A percentile compares a stretch with the other conserved stretches of the same genome.
These are phyloP conservation scores for Lachancea thermotolerans DNA, from an alignment of 805 yeast species.

Conservation along the genomic window DNA sequence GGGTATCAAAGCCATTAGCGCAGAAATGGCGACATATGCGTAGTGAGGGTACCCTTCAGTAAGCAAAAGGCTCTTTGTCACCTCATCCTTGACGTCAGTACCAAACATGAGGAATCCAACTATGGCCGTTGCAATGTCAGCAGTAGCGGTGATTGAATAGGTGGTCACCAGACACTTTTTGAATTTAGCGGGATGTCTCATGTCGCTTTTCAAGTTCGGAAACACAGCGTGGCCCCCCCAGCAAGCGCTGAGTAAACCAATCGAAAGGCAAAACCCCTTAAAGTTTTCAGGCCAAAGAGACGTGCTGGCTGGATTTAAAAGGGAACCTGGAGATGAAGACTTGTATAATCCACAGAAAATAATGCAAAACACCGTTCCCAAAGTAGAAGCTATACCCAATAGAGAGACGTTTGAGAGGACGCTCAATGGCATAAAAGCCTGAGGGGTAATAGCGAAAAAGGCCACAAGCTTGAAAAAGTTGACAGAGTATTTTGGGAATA, in stretches of 20 bases:
- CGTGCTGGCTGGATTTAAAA: conserved; percentile 56
- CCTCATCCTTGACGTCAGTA: conserved; percentile 53
- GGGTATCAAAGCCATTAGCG: conserved; percentile 74
- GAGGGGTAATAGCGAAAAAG: conserved; percentile 69
- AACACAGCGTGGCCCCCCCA: conserved; percentile 83
- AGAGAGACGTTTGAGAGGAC: conserved; percentile 62
- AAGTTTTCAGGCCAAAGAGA: conserved; percentile 55
- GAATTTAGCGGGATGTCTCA: conserved; percentile 59
- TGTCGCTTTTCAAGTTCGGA: conserved; percentile 66
- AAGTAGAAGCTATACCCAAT: conserved; percentile 64
- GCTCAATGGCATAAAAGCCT: conserved; percentile 71
- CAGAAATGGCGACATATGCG: conserved; percentile 52
- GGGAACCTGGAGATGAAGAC: conserved; percentile 63
- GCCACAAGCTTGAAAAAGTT: conserved; percentile 59
- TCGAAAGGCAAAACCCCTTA: conserved; percentile 47
- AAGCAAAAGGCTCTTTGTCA: conserved; percentile 66
- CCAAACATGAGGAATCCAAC: conserved; percentile 83
- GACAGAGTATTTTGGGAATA: conserved; percentile 48
- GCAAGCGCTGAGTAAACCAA: conserved; percentile 70
- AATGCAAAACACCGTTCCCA: conserved; percentile 54
- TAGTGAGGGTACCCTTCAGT: conserved; percentile 63
- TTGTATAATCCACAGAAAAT: conserved; percentile 59
- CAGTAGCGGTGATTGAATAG: conserved; percentile 50
- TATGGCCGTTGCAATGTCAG: conserved; percentile 59
- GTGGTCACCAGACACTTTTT: conserved; percentile 48